Conservation (phyloP, 1,284 basidiomycete genomes). For the Leccinum griseonigrum region DNA sequence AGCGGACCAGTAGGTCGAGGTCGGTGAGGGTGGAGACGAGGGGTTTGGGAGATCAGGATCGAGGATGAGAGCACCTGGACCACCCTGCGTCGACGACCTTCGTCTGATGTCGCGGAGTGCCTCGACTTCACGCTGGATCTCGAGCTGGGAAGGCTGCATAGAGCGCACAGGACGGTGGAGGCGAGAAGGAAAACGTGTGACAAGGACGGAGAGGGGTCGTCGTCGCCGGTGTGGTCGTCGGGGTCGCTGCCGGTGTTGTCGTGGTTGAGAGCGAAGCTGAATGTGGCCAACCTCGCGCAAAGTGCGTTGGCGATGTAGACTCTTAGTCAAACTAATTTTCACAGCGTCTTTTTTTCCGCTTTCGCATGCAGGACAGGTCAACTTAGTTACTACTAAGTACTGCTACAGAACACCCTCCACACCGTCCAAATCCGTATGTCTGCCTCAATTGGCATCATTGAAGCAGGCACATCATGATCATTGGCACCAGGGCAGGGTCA, state of each 20-base stretch:
- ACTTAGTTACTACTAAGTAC: conserved; percentile 1
- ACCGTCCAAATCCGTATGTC: conserved; percentile 21
- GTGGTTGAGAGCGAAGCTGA: background rate
- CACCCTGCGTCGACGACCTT: conserved; percentile 69
- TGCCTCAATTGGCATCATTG: conserved; percentile 11
- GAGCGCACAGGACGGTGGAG: background rate
- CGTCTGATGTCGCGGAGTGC: conserved; percentile 79
- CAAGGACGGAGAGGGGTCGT: conserved; percentile 5
- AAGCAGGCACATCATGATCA: conserved; percentile 8
- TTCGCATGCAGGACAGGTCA: background rate
- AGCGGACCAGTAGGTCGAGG: conserved; percentile 49
- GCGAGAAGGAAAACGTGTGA: conserved; percentile 11
- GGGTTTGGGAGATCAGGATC: conserved; percentile 85
- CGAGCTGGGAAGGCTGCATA: conserved; percentile 77
- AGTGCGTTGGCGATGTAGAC: conserved; percentile 4
- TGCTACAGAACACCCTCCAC: conserved; percentile 20
- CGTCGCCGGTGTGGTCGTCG: conserved; percentile 10
- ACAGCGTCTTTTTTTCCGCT: conserved; percentile 6
- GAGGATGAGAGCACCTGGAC: conserved; percentile 75
- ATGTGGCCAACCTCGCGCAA: background rate
- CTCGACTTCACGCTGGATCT: conserved; percentile 85
- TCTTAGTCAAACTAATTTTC: conserved; percentile 13
- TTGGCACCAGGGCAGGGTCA: background rate
- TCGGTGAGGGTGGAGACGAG: conserved; percentile 52
- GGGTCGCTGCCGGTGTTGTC: background rate